Evolutionary conservation across 371 early-diverging fungal species (phyloP), one percentile per base, ranked within the genome.

Genomic region (Spraguea lophii): DNA sequence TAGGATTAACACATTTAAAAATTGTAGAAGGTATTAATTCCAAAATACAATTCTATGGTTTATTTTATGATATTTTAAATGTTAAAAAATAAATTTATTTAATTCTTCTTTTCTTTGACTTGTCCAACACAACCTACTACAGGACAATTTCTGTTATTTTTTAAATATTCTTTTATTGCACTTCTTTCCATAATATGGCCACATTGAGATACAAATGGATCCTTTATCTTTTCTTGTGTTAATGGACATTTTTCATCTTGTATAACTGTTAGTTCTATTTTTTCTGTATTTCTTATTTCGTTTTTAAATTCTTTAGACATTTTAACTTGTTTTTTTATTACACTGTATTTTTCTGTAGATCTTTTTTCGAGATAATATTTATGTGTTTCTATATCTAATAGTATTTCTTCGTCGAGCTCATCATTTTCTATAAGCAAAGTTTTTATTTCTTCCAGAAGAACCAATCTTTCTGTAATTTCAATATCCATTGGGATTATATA

Each of bases 171-270:
- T 15, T 50, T 19, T 2, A 55, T 24, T 1, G 44, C 50, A 10
- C n/a, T 38, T 50, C 46, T 50, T 45, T 69, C 63, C 40, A 65
- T 56, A 16, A 35, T 37, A 54, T 69, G 69, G 1, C 66, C 66
- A 37, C 69, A 69, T 16, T 51, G 52, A 16, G 55, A 54, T 13
- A 21, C 40, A 54, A 47, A 57, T 26, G 40, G 24, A 15, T 42
- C 47, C 15, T 16, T 36, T 26, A 69, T 63, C 36, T 54, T 51
- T 26, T 54, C 54, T 43, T 65, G 65, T 24, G 59, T 49, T 7
- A 69, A 48, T 12, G 63, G 57, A 45, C 66, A 65, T 23, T 56
- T 46, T 22, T 43, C 24, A 13, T 21, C 37, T 12, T 44, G 43
- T 51, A 15, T 38, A 1, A 35, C 46, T 40, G 25, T 49, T 37